These are phyloP conservation scores for Colletotrichum sp. DNA, from an alignment of 2,329 filamentous ascomycete genomes.

Conservation along the genomic window DNA sequence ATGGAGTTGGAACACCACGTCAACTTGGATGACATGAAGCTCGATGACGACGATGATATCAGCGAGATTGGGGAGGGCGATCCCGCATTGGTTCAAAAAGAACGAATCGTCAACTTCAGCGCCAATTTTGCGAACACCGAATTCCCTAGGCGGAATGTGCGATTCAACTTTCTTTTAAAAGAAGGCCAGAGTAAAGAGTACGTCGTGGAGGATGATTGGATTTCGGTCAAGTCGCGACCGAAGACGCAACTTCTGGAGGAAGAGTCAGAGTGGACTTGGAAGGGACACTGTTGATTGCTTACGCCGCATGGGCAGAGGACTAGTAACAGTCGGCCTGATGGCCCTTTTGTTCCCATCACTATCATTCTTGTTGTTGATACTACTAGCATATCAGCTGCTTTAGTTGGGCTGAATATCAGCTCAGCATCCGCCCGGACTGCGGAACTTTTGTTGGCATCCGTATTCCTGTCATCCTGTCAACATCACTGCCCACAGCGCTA, in stretches of 20 bases:
- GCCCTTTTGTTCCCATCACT: neutral
- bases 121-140: neutral
- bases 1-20: constrained; percentile 36
- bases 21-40: neutral
- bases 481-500: neutral
- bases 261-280: neutral
- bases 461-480: neutral
- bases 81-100: neutral
- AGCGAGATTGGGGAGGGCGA: neutral
- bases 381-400: neutral
- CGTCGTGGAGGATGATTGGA: neutral
- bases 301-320: neutral
- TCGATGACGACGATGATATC: neutral
- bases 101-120: neutral
- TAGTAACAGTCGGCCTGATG: neutral
- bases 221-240: neutral
- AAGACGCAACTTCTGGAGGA: neutral
- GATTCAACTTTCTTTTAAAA: neutral
- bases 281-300: neutral
- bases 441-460: neutral
- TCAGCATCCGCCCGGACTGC: neutral
- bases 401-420: neutral
- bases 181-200: neutral
- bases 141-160: neutral
- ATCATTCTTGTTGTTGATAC: neutral